Evolutionary conservation across 1,284 basidiomycete genomes (phyloP).

Genomic region (Fomitiporia mediterranea): DNA sequence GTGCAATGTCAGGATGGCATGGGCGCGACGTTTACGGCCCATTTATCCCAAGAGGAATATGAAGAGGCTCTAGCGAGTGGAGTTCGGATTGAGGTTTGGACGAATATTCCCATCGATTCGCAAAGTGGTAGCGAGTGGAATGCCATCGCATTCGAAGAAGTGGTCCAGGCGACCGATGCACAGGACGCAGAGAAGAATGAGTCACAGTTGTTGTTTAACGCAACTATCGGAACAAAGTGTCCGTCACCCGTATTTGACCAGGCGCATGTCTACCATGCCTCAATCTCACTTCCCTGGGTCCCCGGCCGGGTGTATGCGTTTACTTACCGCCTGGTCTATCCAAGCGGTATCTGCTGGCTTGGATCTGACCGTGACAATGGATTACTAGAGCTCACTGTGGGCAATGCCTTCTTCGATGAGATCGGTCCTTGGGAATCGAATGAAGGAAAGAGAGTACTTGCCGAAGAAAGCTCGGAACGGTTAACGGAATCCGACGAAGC

Average conservation of each 20-base stretch:
- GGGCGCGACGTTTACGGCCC: conserved; percentile 37
- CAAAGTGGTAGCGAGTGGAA: conserved; percentile 33
- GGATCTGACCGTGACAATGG: conserved; percentile 41
- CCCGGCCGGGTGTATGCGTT: conserved; percentile 28
- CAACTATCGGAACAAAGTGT: background rate
- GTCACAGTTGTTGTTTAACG: background rate
- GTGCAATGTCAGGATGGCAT: conserved; percentile 4
- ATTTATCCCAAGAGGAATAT: conserved; percentile 31
- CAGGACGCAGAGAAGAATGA: conserved; percentile 1
- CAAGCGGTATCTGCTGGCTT: conserved; percentile 41
- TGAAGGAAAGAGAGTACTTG: background rate
- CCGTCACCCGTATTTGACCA: background rate
- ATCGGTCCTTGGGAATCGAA: background rate
- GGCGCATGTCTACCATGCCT: conserved; percentile 10
- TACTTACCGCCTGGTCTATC: conserved; percentile 42
- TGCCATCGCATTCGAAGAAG: conserved; percentile 34
- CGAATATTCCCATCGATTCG: conserved; percentile 34
- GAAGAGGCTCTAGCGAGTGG: conserved; percentile 31
- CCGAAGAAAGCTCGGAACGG: background rate
- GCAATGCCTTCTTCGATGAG: conserved; percentile 2
- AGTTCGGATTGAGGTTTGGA: conserved; percentile 43
- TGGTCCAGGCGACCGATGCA: conserved; percentile 1
- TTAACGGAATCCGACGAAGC: background rate
- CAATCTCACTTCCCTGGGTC: conserved; percentile 19
- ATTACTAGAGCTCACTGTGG: conserved; percentile 27